A percentile compares a stretch with the other conserved stretches of the same genome.
Evolutionary conservation across 2,329 filamentous ascomycete genomes (phyloP).

Genomic region (Lachnellula cervina): DNA sequence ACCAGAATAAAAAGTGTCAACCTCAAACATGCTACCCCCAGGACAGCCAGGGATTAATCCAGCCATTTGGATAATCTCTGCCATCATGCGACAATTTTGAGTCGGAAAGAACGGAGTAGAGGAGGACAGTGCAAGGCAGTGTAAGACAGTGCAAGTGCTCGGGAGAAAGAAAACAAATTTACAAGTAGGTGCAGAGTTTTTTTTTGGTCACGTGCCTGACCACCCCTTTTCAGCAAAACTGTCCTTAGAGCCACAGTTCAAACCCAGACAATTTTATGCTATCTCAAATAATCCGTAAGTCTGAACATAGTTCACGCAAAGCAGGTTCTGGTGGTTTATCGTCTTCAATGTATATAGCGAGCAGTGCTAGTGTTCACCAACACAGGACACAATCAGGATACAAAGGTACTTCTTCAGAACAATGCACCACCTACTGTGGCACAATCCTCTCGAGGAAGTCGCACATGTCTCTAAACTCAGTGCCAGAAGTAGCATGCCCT

Average conservation of each 20-base stretch:
- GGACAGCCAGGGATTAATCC: conserved; percentile 9
- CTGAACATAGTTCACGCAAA: too few relatives aligned
- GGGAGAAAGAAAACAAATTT: not conserved
- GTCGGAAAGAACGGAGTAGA: not conserved
- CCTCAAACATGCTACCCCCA: conserved; percentile 11
- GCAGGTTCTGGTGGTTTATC: too few relatives aligned
- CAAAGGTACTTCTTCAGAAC: too few relatives aligned
- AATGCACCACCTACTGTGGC: conserved; percentile 2
- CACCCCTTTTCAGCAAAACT: too few relatives aligned
- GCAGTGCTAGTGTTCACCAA: not conserved
- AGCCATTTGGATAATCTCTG: conserved; percentile 9
- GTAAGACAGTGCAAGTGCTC: too few relatives aligned
- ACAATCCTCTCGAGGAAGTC: conserved; percentile 26
- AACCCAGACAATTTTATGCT: too few relatives aligned
- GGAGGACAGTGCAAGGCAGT: not conserved
- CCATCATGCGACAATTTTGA: not conserved
- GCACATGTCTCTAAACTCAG: conserved; percentile 43
- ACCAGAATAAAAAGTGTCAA: conserved; percentile 13
- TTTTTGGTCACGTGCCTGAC: not conserved
- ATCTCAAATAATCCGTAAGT: too few relatives aligned
- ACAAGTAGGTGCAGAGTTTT: not conserved
- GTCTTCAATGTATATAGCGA: too few relatives aligned
- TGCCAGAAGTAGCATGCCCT: conserved; percentile 39
- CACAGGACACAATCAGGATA: too few relatives aligned
- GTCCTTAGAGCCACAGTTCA: too few relatives aligned